Percentiles rank a stretch among this genome's conserved stretches.
phyloP scores from a whole-genome alignment of 2,329 filamentous ascomycete species.

The Sarocladium strictum region DNA sequence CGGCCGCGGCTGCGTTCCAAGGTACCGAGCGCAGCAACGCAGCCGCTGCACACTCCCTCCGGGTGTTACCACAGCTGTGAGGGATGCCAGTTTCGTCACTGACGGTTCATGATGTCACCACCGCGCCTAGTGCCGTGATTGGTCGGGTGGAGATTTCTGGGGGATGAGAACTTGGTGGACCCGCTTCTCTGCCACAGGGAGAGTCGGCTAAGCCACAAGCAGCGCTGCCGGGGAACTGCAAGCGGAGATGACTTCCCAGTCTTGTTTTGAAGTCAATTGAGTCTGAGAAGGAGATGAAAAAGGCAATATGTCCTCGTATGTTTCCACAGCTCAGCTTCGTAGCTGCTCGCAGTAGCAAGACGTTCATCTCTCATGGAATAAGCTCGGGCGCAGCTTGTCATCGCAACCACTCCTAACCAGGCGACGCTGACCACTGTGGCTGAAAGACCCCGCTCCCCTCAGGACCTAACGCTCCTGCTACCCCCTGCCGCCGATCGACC shows the following conservation, averaged over 20 bases:
- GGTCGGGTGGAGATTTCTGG: not conserved
- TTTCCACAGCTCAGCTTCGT: too few relatives aligned
- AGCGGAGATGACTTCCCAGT: not conserved
- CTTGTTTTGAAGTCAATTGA: too few relatives aligned
- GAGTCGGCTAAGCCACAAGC: constrained; percentile 5
- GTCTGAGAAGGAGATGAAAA: not conserved
- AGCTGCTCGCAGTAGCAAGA: too few relatives aligned
- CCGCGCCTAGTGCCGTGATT: not conserved
- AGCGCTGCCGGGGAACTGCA: constrained; percentile 1
- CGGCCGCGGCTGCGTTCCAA: constrained; percentile 3
- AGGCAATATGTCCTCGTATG: not conserved
- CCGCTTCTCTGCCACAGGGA: constrained; percentile 8
- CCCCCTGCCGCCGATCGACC: constrained; percentile 7
- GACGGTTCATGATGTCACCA: constrained; percentile 19
- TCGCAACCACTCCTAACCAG: not conserved
- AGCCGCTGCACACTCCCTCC: not conserved
- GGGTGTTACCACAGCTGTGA: not conserved
- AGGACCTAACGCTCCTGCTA: constrained; percentile 9
- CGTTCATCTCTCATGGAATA: too few relatives aligned
- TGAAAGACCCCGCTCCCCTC: not conserved
- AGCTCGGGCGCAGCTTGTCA: too few relatives aligned
- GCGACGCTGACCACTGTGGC: not conserved
- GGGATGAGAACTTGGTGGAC: constrained; percentile 3
- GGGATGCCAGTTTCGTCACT: constrained; percentile 6
- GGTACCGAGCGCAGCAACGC: not conserved